Evolutionary conservation across 495 filamentous ascomycete genomes (phyloP).

Genomic region (Parathielavia appendiculata): DNA sequence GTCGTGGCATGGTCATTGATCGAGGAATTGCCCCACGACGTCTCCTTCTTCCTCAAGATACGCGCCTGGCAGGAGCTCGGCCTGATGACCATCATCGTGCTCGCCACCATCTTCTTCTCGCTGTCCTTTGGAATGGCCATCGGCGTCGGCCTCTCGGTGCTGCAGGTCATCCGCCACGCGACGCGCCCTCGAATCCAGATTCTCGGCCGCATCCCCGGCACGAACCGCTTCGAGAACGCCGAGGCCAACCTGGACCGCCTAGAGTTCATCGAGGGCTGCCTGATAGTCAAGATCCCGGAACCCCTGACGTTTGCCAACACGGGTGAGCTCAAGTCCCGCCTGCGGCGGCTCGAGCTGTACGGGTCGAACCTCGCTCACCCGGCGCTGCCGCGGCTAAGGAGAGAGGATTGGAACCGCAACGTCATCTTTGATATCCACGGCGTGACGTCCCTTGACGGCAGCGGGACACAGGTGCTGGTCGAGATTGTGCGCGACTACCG

Average conservation of each 20-base stretch:
- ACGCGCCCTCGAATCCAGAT: constrained; percentile 96
- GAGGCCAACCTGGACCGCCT: constrained; percentile 70
- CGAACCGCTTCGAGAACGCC: constrained; percentile 80
- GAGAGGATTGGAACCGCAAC: constrained; percentile 71
- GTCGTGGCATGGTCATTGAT: constrained; percentile 92
- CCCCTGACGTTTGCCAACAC: constrained; percentile 97
- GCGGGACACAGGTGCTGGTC: constrained; percentile 80
- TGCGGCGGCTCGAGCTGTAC: constrained; percentile 80
- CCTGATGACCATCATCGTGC: constrained; percentile 85
- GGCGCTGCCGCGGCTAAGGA: constrained; percentile 69
- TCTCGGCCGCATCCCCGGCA: constrained; percentile 81
- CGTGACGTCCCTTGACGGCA: constrained; percentile 86
- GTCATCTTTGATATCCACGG: constrained; percentile 97
- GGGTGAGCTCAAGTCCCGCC: constrained; percentile 78
- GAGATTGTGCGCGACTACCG: constrained; percentile 83
- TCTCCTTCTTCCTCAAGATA: constrained; percentile 82
- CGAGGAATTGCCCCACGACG: constrained; percentile 89
- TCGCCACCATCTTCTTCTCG: constrained; percentile 88
- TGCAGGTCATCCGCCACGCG: constrained; percentile 82
- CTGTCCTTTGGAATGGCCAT: constrained; percentile 81
- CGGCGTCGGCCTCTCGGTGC: constrained; percentile 78
- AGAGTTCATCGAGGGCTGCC: constrained; percentile 83
- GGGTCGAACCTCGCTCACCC: constrained; percentile 81
- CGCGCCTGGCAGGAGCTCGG: constrained; percentile 77
- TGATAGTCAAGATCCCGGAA: constrained; percentile 97